These are phyloP conservation scores for Trichocladium uniseriatum DNA, from an alignment of 495 filamentous ascomycete species.

Conservation along the genomic window DNA sequence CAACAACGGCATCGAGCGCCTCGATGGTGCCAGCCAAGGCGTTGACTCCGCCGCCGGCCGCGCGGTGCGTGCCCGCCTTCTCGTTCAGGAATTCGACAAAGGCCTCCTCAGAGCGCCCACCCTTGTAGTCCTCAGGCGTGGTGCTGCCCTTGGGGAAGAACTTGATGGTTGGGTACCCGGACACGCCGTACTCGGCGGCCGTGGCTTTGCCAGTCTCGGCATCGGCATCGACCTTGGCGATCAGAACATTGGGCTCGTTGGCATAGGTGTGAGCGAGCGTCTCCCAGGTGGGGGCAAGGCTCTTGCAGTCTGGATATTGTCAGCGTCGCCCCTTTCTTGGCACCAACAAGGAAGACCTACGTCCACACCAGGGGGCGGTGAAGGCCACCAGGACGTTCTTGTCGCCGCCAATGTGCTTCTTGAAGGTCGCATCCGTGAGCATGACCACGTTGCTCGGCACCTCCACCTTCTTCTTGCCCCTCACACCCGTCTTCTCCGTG, in stretches of 20 bases:
- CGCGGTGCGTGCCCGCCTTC: slow-evolving; percentile 81
- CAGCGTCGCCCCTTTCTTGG: slow-evolving; percentile 14
- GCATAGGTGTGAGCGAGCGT: slow-evolving; percentile 73
- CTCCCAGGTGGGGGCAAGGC: slow-evolving; percentile 85
- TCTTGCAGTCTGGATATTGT: slow-evolving; percentile 77
- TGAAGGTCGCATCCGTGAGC: slow-evolving; percentile 73
- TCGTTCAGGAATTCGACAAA: slow-evolving; percentile 77
- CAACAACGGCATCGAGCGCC: slow-evolving; percentile 62
- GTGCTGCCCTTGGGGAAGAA: slow-evolving; percentile 89
- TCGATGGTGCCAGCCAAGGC: slow-evolving; percentile 73
- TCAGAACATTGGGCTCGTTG: slow-evolving; percentile 63
- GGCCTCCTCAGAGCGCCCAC: slow-evolving; percentile 67
- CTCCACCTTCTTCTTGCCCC: slow-evolving; percentile 60
- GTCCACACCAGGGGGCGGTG: slow-evolving; percentile 94
- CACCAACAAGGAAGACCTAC: slow-evolving; percentile 48
- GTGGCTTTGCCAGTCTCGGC: slow-evolving; percentile 70
- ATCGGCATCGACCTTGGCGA: slow-evolving; percentile 94
- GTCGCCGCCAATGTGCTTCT: slow-evolving; percentile 65
- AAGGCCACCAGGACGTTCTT: slow-evolving; percentile 94
- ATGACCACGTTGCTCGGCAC: slow-evolving; percentile 62
- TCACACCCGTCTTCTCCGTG: slow-evolving; percentile 77
- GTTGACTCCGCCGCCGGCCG: slow-evolving; percentile 71
- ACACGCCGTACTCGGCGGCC: slow-evolving; percentile 67
- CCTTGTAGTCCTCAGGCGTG: slow-evolving; percentile 60
- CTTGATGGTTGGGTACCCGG: slow-evolving; percentile 92